Evolutionary conservation across 345 rosid genomes (phyloP).

Genomic region (Eucalyptus curtisii): DNA sequence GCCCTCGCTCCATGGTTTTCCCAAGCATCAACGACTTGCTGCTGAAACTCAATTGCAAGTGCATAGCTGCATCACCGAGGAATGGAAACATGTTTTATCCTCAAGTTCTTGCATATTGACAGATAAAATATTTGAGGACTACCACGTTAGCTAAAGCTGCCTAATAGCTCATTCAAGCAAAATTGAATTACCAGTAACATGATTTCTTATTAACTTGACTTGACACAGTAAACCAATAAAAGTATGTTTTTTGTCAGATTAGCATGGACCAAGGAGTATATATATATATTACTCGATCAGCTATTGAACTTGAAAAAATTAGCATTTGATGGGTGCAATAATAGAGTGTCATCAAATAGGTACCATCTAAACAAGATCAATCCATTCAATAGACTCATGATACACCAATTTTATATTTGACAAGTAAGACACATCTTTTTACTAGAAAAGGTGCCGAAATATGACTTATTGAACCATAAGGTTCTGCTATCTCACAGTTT

Average conservation of each 20-base stretch:
- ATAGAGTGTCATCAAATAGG: background rate
- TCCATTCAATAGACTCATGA: background rate
- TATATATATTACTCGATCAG: background rate
- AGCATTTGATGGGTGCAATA: background rate
- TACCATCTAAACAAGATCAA: background rate
- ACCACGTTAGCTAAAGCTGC: background rate
- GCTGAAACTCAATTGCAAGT: constrained; percentile 80
- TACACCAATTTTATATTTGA: background rate
- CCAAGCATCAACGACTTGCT: constrained; percentile 66
- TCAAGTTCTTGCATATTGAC: background rate
- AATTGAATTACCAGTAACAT: background rate
- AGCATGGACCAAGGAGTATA: background rate
- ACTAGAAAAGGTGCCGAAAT: background rate
- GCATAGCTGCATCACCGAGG: constrained; percentile 43
- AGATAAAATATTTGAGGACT: background rate
- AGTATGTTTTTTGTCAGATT: background rate
- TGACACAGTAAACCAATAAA: background rate
- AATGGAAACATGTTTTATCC: background rate
- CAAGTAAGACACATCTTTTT: background rate
- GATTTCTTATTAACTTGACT: background rate
- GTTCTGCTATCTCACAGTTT: background rate
- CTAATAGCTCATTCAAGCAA: background rate
- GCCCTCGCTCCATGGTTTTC: constrained; percentile 66
- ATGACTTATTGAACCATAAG: background rate
- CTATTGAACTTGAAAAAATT: background rate